Conservation (phyloP, 1,284 basidiomycete species). For the Leccinum pallidistipes region DNA sequence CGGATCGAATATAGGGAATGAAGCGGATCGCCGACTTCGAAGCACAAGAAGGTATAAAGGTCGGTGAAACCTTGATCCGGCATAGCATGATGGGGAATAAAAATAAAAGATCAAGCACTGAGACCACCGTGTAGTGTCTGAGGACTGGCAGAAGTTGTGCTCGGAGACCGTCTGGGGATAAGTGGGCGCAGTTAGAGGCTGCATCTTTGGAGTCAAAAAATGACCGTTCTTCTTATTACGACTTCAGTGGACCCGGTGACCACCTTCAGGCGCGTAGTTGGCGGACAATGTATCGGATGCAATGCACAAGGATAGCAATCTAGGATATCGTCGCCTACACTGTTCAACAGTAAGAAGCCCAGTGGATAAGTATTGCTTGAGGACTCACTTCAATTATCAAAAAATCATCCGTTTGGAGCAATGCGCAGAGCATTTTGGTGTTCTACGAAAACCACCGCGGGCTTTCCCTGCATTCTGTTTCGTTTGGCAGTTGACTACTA, state of each 20-base stretch:
- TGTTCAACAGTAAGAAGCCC: background rate
- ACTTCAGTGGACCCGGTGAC: background rate
- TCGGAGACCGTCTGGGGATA: background rate
- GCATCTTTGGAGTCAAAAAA: background rate
- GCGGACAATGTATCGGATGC: background rate
- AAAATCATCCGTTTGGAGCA: background rate
- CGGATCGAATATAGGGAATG: background rate
- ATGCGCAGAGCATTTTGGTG: background rate
- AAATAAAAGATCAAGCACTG: background rate
- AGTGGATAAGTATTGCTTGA: background rate
- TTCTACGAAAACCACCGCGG: background rate
- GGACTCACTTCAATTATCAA: background rate
- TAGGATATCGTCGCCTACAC: background rate
- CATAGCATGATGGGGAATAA: background rate
- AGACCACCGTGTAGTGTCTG: background rate
- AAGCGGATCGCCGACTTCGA: background rate
- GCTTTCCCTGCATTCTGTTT: background rate
- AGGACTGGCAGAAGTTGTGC: background rate
- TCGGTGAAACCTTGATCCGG: background rate
- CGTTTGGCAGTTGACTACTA: background rate
- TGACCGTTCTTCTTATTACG: background rate
- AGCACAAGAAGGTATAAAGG: background rate
- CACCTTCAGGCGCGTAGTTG: background rate
- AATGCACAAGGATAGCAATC: background rate
- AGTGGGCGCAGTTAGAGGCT: background rate